Evolutionary conservation across 345 rosid species (phyloP).

Genomic region (Abelmoschus esculentus): DNA sequence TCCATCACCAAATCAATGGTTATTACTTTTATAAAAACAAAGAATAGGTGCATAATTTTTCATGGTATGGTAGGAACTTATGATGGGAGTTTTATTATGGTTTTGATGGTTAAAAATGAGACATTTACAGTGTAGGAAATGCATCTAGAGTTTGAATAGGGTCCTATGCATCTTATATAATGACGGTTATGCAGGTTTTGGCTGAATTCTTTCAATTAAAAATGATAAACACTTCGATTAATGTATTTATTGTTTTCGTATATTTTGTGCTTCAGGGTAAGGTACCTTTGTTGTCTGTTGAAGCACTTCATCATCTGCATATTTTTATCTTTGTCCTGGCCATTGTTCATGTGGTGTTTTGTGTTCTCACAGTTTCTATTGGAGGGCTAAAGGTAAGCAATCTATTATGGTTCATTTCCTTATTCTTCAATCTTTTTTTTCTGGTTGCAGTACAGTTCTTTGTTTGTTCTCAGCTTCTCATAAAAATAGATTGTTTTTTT

Average conservation of each 20-base stretch:
- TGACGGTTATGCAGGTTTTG: too few species aligned
- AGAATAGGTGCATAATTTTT: background rate
- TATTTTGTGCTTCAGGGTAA: constrained; percentile 27
- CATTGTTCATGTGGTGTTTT: constrained; percentile 54
- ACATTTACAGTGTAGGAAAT: background rate
- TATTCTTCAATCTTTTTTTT: background rate
- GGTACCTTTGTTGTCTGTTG: constrained; percentile 49
- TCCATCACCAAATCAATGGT: background rate
- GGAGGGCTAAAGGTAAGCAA: constrained; percentile 47
- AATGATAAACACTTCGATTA: background rate
- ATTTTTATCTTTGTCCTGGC: constrained; percentile 70
- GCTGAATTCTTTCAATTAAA: too few species aligned
- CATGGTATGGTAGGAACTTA: too few species aligned
- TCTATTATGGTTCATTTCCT: constrained; percentile 2
- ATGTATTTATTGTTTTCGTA: background rate
- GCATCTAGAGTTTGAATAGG: too few species aligned
- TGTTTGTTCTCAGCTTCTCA: background rate
- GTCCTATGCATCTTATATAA: background rate
- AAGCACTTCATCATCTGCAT: constrained; percentile 62
- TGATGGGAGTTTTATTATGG: too few species aligned
- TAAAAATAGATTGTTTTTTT: background rate
- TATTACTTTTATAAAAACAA: background rate
- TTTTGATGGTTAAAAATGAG: too few species aligned
- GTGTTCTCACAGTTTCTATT: constrained; percentile 49
- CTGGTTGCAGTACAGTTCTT: background rate